Conservation (phyloP, 352 stramenopile species). For the Globisporangium paroecandrum region DNA sequence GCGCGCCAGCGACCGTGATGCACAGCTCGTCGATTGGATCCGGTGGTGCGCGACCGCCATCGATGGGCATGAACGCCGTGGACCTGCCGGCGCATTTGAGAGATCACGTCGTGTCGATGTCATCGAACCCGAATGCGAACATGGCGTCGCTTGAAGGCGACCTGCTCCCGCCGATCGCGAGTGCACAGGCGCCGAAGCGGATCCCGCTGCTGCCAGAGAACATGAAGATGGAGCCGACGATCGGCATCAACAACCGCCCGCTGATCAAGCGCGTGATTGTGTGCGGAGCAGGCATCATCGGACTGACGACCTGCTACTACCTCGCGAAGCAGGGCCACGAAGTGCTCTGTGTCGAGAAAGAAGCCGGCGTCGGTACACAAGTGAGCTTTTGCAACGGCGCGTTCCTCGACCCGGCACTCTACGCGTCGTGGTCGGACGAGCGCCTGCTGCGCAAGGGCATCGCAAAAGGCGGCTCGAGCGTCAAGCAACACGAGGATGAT, state of each 20-base stretch:
- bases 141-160: conserved; percentile 33
- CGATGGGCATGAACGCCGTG: conserved; percentile 23
- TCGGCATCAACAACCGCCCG: conserved; percentile 49
- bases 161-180: conserved; percentile 56
- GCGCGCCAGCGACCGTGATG: not conserved
- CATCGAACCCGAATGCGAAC: conserved; percentile 9
- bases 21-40: conserved; percentile 13
- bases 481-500: conserved; percentile 3
- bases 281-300: conserved; percentile 82
- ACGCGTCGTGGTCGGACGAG: conserved; percentile 79
- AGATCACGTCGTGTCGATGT: conserved; percentile 44
- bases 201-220: conserved; percentile 55
- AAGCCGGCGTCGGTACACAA: conserved; percentile 72
- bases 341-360: conserved; percentile 84
- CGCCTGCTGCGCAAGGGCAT: conserved; percentile 50
- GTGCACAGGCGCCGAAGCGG: conserved; percentile 51
- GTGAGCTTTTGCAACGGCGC: conserved; percentile 79
- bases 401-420: conserved; percentile 80
- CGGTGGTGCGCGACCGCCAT: conserved; percentile 9
- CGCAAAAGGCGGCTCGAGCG: conserved; percentile 18
- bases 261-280: conserved; percentile 83
- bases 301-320: conserved; percentile 83
- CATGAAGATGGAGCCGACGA: conserved; percentile 65
- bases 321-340: conserved; percentile 83
- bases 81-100: conserved; percentile 57